Evolutionary conservation across 805 yeast genomes (phyloP), one percentile per base, ranked within the genome.

Genomic region (Aciculoconidium aculeatum): DNA sequence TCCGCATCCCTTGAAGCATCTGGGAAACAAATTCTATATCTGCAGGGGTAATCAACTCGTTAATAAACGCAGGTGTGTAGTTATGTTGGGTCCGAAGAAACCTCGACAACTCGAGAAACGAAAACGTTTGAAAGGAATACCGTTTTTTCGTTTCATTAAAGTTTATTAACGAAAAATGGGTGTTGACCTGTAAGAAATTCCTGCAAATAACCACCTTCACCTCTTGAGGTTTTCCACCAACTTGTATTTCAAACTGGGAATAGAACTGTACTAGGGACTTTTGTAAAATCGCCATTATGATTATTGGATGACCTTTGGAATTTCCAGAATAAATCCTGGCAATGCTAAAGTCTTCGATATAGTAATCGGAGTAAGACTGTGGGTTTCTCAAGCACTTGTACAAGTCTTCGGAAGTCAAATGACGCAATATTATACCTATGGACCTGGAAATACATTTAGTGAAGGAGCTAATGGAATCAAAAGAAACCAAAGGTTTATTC

Each of bases 301-400:
- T 9, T 19, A 37, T 9, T 2, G 31, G 28, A 17, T 25, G 28
- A 4, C 41, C 41, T 15, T 25, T 29, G 7, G 34, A 15, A 8
- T 18, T 23, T 7, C 30, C 38, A 6, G 41, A 26, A 15, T 34
- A 30, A 14, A 37, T 24, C 4, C 41, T 23, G 15, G 30, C 28
- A 7, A 37, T 26, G 21, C 32, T 28, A 16, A 30, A 29, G 21
- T 37, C 41, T 16, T 37, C 41, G 10, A 26, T 25, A 13, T 25
- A 33, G n/a, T n/a, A n/a, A n/a, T n/a, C n/a, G n/a, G 21, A 25
- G 21, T 17, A 7, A 9, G 11, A 25, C 11, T 16, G n/a, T 15
- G 7, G 17, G n/a, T 8, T 11, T 11, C 7, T n/a, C n/a, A n/a
- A n/a, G n/a, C n/a, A n/a, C n/a, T n/a, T n/a, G n/a, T n/a, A n/a